Evolutionary conservation across 1,284 basidiomycete species (phyloP).

Genomic region (Cutaneotrichosporon cavernicola): DNA sequence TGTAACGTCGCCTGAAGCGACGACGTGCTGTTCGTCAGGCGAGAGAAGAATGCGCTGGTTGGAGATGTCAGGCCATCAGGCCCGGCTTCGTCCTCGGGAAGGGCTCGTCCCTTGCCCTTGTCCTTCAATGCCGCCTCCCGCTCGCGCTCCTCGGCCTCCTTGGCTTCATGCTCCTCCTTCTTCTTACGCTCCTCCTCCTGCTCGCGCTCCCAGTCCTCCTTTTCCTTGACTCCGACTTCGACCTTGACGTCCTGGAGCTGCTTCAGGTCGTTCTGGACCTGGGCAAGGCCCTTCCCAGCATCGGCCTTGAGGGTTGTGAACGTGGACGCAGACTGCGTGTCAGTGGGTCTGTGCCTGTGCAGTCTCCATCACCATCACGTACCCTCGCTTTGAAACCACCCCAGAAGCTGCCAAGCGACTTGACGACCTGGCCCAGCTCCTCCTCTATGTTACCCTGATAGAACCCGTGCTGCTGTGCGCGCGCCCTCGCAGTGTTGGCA

Average conservation of each 20-base stretch:
- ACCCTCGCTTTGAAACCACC: slow-evolving; percentile 85
- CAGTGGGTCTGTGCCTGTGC: neutral
- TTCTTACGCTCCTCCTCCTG: slow-evolving; percentile 32
- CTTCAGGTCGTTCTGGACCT: slow-evolving; percentile 76
- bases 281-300: slow-evolving; percentile 69
- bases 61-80: neutral
- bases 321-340: slow-evolving; percentile 67
- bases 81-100: slow-evolving; percentile 13
- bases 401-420: slow-evolving; percentile 75
- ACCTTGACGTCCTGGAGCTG: slow-evolving; percentile 48
- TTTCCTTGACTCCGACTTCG: slow-evolving; percentile 45
- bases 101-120: slow-evolving; percentile 38
- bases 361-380: slow-evolving; percentile 34
- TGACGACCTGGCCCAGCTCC: slow-evolving; percentile 81
- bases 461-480: slow-evolving; percentile 43
- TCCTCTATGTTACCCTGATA: slow-evolving; percentile 63
- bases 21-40: slow-evolving; percentile 38
- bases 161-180: slow-evolving; percentile 21
- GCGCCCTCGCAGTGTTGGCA: neutral
- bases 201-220: slow-evolving; percentile 34
- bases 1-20: slow-evolving; percentile 55
- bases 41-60: slow-evolving; percentile 34
- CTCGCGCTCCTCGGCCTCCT: slow-evolving; percentile 20
- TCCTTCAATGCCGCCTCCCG: slow-evolving; percentile 28
- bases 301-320: slow-evolving; percentile 73